These are phyloP conservation scores for Acanthamoeba royreba DNA, from an alignment of 208 protist species.

Conservation along the genomic window DNA sequence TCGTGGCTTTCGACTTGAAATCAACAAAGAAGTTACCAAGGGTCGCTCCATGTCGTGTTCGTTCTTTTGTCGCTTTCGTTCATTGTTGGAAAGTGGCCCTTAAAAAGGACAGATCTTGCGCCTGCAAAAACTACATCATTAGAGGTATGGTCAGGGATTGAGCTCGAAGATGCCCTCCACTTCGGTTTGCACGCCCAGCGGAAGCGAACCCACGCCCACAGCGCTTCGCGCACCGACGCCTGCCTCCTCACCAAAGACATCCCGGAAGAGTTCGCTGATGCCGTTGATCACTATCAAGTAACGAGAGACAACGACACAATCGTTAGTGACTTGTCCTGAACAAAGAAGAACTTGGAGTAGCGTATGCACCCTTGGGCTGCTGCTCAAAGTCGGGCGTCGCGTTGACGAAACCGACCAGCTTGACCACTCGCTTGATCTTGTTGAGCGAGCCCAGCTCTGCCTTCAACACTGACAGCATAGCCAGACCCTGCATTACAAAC, in stretches of 20 bases:
- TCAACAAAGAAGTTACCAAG: too few relatives aligned
- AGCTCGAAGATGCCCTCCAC: conserved; percentile 1
- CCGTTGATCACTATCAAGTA: not conserved
- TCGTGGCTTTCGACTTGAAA: too few relatives aligned
- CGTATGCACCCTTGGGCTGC: not conserved
- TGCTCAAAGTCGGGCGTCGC: not conserved
- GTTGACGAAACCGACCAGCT: not conserved
- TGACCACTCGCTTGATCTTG: not conserved
- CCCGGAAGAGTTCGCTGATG: not conserved
- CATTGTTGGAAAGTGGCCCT: too few relatives aligned
- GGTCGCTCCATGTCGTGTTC: too few relatives aligned
- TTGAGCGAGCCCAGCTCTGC: not conserved
- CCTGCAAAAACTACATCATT: too few relatives aligned
- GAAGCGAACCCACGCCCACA: not conserved
- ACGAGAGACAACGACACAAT: not conserved
- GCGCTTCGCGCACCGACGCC: not conserved
- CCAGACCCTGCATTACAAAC: not conserved
- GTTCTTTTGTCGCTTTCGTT: too few relatives aligned
- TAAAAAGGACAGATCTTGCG: too few relatives aligned
- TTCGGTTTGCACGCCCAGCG: not conserved
- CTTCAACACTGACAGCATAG: not conserved
- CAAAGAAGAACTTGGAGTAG: too few relatives aligned
- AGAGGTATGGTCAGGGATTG: not conserved
- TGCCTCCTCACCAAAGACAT: not conserved
- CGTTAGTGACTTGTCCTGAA: too few relatives aligned